These are phyloP conservation scores for Trichophyton rubrum DNA, from an alignment of 2,329 filamentous ascomycete species.

Conservation along the genomic window DNA sequence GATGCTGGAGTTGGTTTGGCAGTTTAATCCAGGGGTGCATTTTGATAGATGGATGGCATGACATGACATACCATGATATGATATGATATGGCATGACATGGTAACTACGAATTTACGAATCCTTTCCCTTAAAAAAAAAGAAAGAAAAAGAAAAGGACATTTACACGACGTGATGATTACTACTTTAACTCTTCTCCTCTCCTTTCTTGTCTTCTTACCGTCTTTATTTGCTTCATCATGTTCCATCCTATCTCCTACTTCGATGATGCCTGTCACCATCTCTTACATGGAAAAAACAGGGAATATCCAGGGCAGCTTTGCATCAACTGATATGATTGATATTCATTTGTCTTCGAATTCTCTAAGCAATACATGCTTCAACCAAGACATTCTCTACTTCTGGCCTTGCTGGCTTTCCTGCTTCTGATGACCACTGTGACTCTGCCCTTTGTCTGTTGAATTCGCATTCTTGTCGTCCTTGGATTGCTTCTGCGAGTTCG, in stretches of 20 bases:
- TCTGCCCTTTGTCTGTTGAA: neutral
- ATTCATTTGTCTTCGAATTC: too few relatives aligned
- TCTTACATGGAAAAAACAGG: too few relatives aligned
- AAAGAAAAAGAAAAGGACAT: neutral
- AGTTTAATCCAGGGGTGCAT: neutral
- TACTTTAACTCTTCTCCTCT: neutral
- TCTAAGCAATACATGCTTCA: neutral
- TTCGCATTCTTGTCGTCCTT: conserved; percentile 3
- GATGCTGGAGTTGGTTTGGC: neutral
- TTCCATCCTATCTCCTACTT: neutral
- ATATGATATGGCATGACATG: neutral
- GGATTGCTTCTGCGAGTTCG: neutral
- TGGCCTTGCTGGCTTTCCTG: neutral
- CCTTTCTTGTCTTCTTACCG: neutral
- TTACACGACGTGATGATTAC: neutral
- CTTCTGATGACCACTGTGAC: neutral
- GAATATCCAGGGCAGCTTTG: too few relatives aligned
- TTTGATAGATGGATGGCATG: neutral
- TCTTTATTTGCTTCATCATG: neutral
- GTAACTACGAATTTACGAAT: conserved; percentile 1
- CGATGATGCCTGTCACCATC: neutral
- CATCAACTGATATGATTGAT: too few relatives aligned
- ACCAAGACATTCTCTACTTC: neutral
- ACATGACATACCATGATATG: neutral
- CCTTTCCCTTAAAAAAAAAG: too few relatives aligned